phyloP scores from a whole-genome alignment of 2,329 filamentous ascomycete species.

The Ophiostoma angusticollis region DNA sequence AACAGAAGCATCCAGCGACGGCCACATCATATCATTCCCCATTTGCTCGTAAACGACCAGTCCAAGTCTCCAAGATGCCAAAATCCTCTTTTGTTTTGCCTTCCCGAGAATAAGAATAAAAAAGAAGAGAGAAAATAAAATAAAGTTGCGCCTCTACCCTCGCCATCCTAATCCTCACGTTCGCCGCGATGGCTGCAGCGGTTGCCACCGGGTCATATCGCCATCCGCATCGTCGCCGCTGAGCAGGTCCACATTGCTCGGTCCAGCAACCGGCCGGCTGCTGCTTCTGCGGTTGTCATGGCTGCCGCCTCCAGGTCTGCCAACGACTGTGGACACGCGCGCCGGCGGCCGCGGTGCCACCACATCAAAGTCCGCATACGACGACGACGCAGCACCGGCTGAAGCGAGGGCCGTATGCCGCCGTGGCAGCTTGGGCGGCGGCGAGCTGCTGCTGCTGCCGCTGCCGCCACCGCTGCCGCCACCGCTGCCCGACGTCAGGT shows the following conservation, averaged over 20 bases:
- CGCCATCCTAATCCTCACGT: too few species aligned
- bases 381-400: not conserved
- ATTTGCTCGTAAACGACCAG: too few species aligned
- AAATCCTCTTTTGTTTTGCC: too few species aligned
- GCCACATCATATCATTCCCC: too few species aligned
- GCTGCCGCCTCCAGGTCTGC: not conserved
- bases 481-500: conserved; percentile 28
- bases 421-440: conserved; percentile 3
- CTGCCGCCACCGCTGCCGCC: conserved; percentile 11
- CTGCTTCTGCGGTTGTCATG: conserved; percentile 5
- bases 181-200: conserved; percentile 33
- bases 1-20: too few species aligned
- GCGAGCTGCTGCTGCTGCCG: not conserved
- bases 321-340: conserved; percentile 14
- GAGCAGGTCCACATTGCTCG: conserved; percentile 29
- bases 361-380: too few species aligned
- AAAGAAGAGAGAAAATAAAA: too few species aligned
- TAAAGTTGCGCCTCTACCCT: too few species aligned
- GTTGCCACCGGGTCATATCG: conserved; percentile 42
- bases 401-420: conserved; percentile 3
- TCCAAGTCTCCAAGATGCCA: too few species aligned
- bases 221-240: conserved; percentile 28
- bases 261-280: conserved; percentile 1
- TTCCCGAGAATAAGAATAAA: not conserved
- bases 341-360: too few species aligned